Base-by-base conservation (phyloP, 805 yeast species). In the Candida odintsovae region DNA sequence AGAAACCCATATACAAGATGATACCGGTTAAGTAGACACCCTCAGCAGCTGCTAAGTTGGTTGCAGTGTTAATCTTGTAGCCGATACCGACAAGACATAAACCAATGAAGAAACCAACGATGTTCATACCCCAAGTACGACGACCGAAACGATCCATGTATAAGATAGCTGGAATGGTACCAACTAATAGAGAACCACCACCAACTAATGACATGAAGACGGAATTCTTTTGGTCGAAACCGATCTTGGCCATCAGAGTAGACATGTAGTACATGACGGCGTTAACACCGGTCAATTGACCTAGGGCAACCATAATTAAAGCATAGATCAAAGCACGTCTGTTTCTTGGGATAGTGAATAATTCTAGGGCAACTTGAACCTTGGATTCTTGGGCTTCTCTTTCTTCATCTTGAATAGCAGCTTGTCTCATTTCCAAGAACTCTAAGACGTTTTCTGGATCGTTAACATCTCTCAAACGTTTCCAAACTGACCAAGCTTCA, bases 131-230 rank as follows among this genome's bases (percentile, higher is more conserved):
- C 85, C 86, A 80, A 42, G 71, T 66, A 58, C 82, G 69, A 62
- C 83, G 69, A 28, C 83, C 83, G 53, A 73, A 76, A 37, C 67
- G 65, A 55, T 75, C 86, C 83, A 72, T 77, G 63, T 63, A 78
- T 47, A 77, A 53, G 45, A 80, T 73, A 13, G 85, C 86, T 21
- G 86, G 86, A 54, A 82, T 80, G 10, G 86, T 76, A 57, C 86
- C 87, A 11, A 82, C 40, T 52, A 81, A 61, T 39, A 80, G 64
- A 1, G 85, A 69, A 33, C 82, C 86, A 56, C 86, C 86, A 44
- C 85, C 85, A 20, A 81, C 86, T 58, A 80, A 71, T 9, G 86
- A 80, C 86, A 81, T 80, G 56, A 79, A 77, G 9, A 80, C 83
- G 21, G 82, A 66, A 43, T 72, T 62, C 56, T 75, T 75, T 19